A percentile compares a stretch with the other conserved stretches of the same genome.
Conservation (phyloP, 1,284 basidiomycete genomes). For the Rhodotorula sp. region DNA sequence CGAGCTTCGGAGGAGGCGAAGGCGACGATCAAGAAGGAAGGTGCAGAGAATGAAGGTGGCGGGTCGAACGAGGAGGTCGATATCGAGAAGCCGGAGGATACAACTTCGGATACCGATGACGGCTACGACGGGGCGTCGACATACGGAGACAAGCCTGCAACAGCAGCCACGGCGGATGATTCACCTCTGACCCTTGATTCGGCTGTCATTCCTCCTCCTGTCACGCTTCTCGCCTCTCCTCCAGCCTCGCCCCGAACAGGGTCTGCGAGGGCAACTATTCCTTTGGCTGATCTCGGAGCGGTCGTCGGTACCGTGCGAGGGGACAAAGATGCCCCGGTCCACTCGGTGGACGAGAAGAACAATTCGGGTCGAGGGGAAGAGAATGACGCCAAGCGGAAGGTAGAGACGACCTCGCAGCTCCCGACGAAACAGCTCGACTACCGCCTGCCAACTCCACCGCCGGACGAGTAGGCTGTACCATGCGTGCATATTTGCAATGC, state of each 20-base stretch:
- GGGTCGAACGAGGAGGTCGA: not conserved
- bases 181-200: not conserved
- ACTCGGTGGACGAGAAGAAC: too few relatives aligned
- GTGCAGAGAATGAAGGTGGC: too few relatives aligned
- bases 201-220: not conserved
- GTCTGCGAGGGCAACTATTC: not conserved
- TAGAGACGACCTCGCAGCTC: not conserved
- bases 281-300: not conserved
- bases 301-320: not conserved
- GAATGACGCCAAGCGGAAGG: too few relatives aligned
- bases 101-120: not conserved
- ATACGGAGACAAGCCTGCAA: not conserved
- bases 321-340: not conserved
- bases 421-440: not conserved
- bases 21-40: not conserved
- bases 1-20: not conserved
- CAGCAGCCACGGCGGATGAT: not conserved
- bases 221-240: constrained; percentile 4
- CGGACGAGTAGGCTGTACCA: not conserved
- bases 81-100: not conserved
- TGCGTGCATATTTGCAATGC: too few relatives aligned
- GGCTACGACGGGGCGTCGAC: too few relatives aligned
- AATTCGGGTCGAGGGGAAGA: too few relatives aligned
- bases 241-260: constrained; percentile 3
- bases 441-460: constrained; percentile 11